Evolutionary conservation across 306 rosid genomes (phyloP), one percentile per base, ranked within the genome.

Genomic region (Carpinus fangiana): DNA sequence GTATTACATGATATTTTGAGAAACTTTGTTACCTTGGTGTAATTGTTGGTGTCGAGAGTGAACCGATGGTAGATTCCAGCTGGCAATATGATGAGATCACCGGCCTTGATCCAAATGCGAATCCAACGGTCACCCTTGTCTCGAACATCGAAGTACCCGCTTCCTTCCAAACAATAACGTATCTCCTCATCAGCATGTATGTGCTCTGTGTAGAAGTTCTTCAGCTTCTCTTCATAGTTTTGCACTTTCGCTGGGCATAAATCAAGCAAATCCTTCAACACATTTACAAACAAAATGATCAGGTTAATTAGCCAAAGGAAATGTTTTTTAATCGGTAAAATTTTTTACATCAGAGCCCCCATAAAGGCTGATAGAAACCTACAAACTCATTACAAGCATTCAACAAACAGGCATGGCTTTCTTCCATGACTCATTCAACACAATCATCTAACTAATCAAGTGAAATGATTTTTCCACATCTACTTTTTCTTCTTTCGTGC

Each of bases 161-260:
- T 81, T 67, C 97, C 97, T 80, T 94, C 92, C 80, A 94, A 86
- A 59, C 97, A 90, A 48, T 92, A 90, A 8, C 95, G 96, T 55
- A 94, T 92, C 87, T 94, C 98, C 78, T 94, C 98, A 56, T 92
- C 90, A n/a, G 84, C 93, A 81, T 94, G 98, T 75, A 94, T 94
- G 80, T 94, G 98, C 82, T 94, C 98, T 8, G 97, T 90, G 75
- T 89, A 94, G 84, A 94, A 94, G 78, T 85, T 90, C 84, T 90
- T 94, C 88, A 94, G 79, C 89, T 92, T 94, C 88, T 84, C 82
- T 79, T 90, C 92, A 65, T 88, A 95, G 68, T 92, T 91, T 18
- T 85, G 83, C 86, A 95, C 84, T 76, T 90, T 92, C 73, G 88
- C 90, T 0, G 98, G 97, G 78, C 92, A 86, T 74, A 95, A 81